Conservation (phyloP, 176 grass and related monocot genomes). For the Oryza nivara region DNA sequence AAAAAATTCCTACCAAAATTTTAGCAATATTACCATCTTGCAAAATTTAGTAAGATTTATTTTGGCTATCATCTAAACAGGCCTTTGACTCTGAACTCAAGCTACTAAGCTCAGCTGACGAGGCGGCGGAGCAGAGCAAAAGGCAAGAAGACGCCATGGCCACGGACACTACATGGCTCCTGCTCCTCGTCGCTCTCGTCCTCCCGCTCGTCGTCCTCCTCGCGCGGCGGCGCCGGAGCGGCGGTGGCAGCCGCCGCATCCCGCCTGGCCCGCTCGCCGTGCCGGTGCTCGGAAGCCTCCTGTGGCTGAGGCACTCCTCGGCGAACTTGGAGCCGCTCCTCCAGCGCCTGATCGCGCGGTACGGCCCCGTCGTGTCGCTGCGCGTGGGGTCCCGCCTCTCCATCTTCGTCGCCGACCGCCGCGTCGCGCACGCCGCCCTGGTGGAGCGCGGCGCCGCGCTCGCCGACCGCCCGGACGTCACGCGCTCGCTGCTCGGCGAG, state of each 20-base stretch:
- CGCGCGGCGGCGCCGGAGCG: not conserved
- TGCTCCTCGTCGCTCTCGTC: conserved; percentile 29
- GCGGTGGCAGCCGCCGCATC: not conserved
- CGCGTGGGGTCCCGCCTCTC: conserved; percentile 27
- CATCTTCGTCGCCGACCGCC: conserved; percentile 56
- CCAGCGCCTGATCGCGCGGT: conserved; percentile 39
- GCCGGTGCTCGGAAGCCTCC: conserved; percentile 50
- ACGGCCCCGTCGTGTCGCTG: conserved; percentile 56
- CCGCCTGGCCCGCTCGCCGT: conserved; percentile 56
- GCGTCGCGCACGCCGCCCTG: conserved; percentile 54
- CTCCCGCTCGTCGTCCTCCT: not conserved
- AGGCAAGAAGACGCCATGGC: conserved; percentile 21
- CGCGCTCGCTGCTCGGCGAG: conserved; percentile 16
- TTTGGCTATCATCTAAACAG: too few species aligned
- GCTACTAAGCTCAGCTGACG: too few species aligned
- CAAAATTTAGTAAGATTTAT: too few species aligned
- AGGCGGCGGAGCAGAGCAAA: too few species aligned
- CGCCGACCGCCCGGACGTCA: conserved; percentile 33
- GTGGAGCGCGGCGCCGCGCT: conserved; percentile 49
- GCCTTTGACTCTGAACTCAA: too few species aligned
- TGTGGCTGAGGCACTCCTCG: conserved; percentile 40
- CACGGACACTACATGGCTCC: not conserved
- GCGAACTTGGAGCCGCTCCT: conserved; percentile 39
- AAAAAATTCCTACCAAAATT: too few species aligned
- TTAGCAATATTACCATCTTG: too few species aligned